Evolutionary conservation across 495 filamentous ascomycete genomes (phyloP).

Genomic region (Neurospora sp.): DNA sequence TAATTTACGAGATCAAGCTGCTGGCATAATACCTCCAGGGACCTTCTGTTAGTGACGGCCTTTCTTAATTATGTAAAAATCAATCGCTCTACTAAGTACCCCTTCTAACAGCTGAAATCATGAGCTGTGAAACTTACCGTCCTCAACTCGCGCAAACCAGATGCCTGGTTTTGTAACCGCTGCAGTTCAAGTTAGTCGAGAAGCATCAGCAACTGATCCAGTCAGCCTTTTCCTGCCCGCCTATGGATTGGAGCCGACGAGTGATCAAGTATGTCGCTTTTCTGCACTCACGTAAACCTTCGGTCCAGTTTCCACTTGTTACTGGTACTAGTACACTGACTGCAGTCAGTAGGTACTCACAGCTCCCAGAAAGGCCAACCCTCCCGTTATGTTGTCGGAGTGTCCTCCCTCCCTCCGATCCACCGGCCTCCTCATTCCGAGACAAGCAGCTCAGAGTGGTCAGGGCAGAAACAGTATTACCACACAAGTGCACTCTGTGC

Average conservation of each 20-base stretch:
- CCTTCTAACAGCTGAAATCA: not conserved
- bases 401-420: not conserved
- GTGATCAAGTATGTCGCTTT: not conserved
- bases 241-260: not conserved
- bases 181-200: not conserved
- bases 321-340: too few species aligned
- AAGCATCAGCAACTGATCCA: not conserved
- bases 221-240: not conserved
- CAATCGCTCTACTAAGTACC: not conserved
- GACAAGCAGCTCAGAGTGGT: not conserved
- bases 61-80: not conserved
- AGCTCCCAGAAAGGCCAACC: not conserved
- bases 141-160: not conserved
- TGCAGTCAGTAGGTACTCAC: not conserved
- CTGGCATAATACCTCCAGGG: not conserved
- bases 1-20: not conserved
- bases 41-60: not conserved
- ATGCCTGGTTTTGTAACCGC: not conserved
- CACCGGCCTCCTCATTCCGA: not conserved
- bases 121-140: not conserved
- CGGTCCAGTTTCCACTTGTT: not conserved
- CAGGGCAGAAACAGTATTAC: not conserved
- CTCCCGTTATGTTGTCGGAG: not conserved
- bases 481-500: not conserved
- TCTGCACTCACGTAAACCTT: too few species aligned